phyloP scores from a whole-genome alignment of 306 rosid genomes.

The apple (Malus domestica) region ASM211411v1 NC_041803.1:17030001-17030500 shows the following conservation, averaged over 20 bases:
- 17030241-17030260: slow-evolving; percentile 97
- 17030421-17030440: slow-evolving; percentile 50
- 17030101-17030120: slow-evolving; percentile 27
- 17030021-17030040: not conserved
- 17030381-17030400: slow-evolving; percentile 75
- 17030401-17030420: slow-evolving; percentile 76
- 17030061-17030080: not conserved
- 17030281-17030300: slow-evolving; percentile 91
- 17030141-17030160: slow-evolving; percentile 74
- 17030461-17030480: not conserved
- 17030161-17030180: slow-evolving; percentile 76
- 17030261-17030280: slow-evolving; percentile 90
- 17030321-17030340: slow-evolving; percentile 61
- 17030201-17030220: slow-evolving; percentile 63
- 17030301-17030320: slow-evolving; percentile 56
- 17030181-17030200: slow-evolving; percentile 65
- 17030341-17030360: slow-evolving; percentile 84
- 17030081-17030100: slow-evolving; percentile 11
- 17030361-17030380: slow-evolving; percentile 65
- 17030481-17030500: not conserved
- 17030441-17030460: slow-evolving; percentile 1
- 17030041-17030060: not conserved
- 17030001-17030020: not conserved
- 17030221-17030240: slow-evolving; percentile 68
- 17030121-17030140: slow-evolving; percentile 83